Conservation (phyloP, 768 basidiomycete genomes). For the Dioszegia hungarica region DNA sequence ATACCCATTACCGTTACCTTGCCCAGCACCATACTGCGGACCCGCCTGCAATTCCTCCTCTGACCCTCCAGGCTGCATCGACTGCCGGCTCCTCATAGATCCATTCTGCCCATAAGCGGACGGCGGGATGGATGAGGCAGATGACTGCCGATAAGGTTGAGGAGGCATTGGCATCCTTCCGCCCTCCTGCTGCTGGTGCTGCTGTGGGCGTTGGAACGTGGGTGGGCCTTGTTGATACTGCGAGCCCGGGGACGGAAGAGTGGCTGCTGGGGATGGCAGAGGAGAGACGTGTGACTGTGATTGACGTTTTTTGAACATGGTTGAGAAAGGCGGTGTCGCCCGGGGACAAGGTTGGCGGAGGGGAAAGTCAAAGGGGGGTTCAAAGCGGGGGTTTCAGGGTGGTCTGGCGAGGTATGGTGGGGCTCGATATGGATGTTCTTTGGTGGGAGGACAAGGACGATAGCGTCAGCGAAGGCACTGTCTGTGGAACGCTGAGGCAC, state of each 20-base stretch:
- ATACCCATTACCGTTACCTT: conserved; percentile 2
- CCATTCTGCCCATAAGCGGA: background rate
- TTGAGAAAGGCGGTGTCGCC: background rate
- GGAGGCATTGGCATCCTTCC: background rate
- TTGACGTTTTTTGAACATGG: conserved; percentile 31
- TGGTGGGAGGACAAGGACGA: too few species aligned
- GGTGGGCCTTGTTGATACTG: background rate
- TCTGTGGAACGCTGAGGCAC: too few species aligned
- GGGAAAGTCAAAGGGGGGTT: background rate
- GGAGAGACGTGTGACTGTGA: conserved; percentile 18
- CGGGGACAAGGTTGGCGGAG: background rate
- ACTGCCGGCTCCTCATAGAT: background rate
- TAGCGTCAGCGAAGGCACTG: too few species aligned
- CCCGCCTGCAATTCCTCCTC: background rate
- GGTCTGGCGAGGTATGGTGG: background rate
- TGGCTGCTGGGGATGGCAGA: conserved; percentile 18
- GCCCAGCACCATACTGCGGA: background rate
- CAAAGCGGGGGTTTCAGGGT: background rate
- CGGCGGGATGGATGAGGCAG: background rate
- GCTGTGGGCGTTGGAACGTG: background rate
- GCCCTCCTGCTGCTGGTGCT: conserved; percentile 8
- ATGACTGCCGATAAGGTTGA: conserved; percentile 8
- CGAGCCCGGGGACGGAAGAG: background rate
- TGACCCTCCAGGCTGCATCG: background rate
- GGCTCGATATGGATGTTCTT: too few species aligned